Evolutionary conservation across 1,284 basidiomycete species (phyloP), one percentile per base, ranked within the genome.

Genomic region (Flammula alnicola): DNA sequence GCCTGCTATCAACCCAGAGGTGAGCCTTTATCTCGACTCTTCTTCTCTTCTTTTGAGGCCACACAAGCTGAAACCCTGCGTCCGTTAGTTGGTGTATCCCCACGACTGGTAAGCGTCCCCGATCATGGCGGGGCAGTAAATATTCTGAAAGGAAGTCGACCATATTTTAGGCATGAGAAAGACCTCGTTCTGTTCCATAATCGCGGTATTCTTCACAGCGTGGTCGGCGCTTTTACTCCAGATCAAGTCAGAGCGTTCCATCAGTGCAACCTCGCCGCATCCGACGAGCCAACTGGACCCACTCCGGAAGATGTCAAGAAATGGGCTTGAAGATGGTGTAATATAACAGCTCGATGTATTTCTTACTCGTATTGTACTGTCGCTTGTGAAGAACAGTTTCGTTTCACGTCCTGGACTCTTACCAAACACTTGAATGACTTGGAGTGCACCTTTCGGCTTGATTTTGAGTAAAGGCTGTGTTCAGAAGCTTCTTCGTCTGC

Each of bases 221-320:
- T 93, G 36, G 86, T 91, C 5, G 90, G 91, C 12, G 82, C 86
- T 1, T 89, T 93, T 67, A 77, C 68, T 42, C 71, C 72, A n/a
- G 84, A 88, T 43, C 80, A 91, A 67, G 78, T 92, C 10, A 77
- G 89, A 11, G 84, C 82, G 37, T 91, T 91, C 74, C 87, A 91
- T 64, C 88, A 90, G 70, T 92, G 89, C 71, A 91, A 92, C 66
- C 76, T 93, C 27, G 89, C 89, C 9, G 87, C 85, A 4, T 88
- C 84, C 41, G 80, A 80, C 45, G 84, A 86, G 46, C 88, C 88
- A 0, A 64, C 64, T 25, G 88, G 89, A 1, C 89, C 88, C 0
- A 74, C 68, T 44, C 70, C 69, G 16, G 81, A 82, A 49, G 88
- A 91, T 64, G 70, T 89, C 19, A 72, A 75, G 69, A 73, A 71